Percentiles rank a stretch among this genome's conserved stretches.
phyloP scores from a whole-genome alignment of 1,139 yeast species.

The Pneumocystis jirovecii region DNA sequence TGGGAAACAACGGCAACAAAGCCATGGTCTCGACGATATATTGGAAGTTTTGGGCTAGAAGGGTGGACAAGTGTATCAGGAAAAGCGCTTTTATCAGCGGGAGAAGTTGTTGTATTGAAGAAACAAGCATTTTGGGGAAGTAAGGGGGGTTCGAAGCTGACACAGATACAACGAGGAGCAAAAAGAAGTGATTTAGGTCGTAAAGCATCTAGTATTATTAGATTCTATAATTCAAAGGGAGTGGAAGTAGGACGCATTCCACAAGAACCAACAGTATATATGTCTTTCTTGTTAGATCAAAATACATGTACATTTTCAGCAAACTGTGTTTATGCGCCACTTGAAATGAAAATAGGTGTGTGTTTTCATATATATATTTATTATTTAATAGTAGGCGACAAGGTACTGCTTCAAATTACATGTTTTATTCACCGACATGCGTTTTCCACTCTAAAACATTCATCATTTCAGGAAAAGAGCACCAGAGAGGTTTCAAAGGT shows the following conservation, averaged over 20 bases:
- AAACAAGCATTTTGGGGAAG: slow-evolving; percentile 4
- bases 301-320: slow-evolving; percentile 43
- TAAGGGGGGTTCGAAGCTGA: background rate
- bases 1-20: background rate
- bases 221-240: slow-evolving; percentile 22
- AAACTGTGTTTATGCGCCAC: slow-evolving; percentile 44
- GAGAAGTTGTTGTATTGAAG: slow-evolving; percentile 26
- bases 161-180: background rate
- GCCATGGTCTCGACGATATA: background rate
- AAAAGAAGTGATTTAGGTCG: slow-evolving; percentile 6
- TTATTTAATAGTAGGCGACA: background rate
- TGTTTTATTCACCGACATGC: slow-evolving; percentile 42
- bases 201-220: slow-evolving; percentile 23
- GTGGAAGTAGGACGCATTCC: slow-evolving; percentile 68
- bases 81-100: slow-evolving; percentile 35
- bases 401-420: slow-evolving; percentile 33
- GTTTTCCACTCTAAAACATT: slow-evolving; percentile 24
- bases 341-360: slow-evolving; percentile 56
- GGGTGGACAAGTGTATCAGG: slow-evolving; percentile 82
- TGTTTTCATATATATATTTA: slow-evolving; percentile 29
- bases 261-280: slow-evolving; percentile 52
- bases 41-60: slow-evolving; percentile 16
- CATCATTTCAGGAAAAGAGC: slow-evolving; percentile 15
- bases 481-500: slow-evolving; percentile 18
- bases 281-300: slow-evolving; percentile 51